Percentiles rank a stretch among this genome's conserved stretches.
Evolutionary conservation across 1,284 basidiomycete genomes (phyloP).

Genomic region (Mycosarcoma mackinlayi): DNA sequence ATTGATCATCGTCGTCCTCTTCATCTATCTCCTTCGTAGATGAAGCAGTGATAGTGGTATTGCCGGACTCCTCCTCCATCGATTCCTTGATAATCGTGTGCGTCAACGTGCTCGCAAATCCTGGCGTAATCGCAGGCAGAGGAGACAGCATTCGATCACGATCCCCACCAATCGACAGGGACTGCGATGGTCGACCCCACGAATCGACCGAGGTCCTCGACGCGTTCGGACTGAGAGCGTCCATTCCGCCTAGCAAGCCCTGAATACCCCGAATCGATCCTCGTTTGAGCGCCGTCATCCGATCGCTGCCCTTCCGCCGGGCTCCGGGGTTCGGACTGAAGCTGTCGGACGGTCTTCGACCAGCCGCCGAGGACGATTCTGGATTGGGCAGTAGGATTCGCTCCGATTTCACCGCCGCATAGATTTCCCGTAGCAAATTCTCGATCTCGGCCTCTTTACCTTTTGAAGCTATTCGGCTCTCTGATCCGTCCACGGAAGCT

Average conservation of each 20-base stretch:
- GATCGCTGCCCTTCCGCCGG: constrained; percentile 59
- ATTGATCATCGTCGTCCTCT: constrained; percentile 79
- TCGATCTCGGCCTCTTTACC: constrained; percentile 37
- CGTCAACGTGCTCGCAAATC: constrained; percentile 93
- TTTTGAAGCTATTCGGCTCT: constrained; percentile 13
- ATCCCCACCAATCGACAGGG: constrained; percentile 7
- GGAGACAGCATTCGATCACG: constrained; percentile 19
- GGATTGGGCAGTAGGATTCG: constrained; percentile 83
- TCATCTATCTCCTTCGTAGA: constrained; percentile 67
- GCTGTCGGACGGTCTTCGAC: constrained; percentile 18
- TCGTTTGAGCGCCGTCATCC: constrained; percentile 82
- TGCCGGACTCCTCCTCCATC: constrained; percentile 82
- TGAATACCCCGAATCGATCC: constrained; percentile 88
- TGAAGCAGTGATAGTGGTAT: constrained; percentile 55
- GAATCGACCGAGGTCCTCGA: constrained; percentile 44
- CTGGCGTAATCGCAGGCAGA: constrained; percentile 73
- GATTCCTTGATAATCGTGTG: constrained; percentile 95
- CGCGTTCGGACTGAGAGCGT: constrained; percentile 33
- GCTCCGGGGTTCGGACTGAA: constrained; percentile 18
- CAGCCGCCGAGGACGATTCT: constrained; percentile 19
- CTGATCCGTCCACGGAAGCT: constrained; percentile 14
- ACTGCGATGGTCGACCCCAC: constrained; percentile 32
- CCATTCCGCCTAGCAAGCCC: constrained; percentile 74
- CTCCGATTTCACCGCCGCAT: constrained; percentile 86
- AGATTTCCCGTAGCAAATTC: constrained; percentile 80